Base-by-base conservation (phyloP, 805 yeast species). In the Metschnikowia dekortorum region DNA sequence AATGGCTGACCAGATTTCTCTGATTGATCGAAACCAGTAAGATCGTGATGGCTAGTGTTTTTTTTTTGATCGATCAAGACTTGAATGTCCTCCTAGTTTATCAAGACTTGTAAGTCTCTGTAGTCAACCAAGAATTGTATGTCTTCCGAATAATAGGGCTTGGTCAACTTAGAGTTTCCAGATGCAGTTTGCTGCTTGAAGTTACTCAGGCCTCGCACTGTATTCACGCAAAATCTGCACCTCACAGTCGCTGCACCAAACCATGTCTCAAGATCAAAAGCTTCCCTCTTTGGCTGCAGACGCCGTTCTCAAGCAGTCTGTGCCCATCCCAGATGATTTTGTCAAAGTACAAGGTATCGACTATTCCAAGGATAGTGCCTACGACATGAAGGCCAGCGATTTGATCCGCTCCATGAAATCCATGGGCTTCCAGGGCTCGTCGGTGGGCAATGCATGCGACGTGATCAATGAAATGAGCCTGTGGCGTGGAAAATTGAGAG, bases 351-450 rank as follows among this genome's bases (percentile, higher is more conserved):
- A 80, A 50, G 99, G 99, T 50, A 83, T 94, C 46, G 97, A 94
- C 69, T 94, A 92, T 71, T 84, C 92, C 42, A 78, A 83, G 59
- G 85, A 87, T 39, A 81, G 79, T 46, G 87, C 92, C 49, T 80
- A 79, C 59, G 82, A 91, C 68, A 82, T 88, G 80, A 74, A 78
- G 41, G 99, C 98, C 39, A 75, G 78, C 11, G 91, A 88, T 61
- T 74, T 94, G 57, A 79, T 94, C 55, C 75, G 74, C 33, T 81
- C 92, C 32, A 94, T 95, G 99, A 83, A 76, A 60, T 83, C 83
- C 36, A 94, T 95, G 97, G 99, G 99, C 7, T 94, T 92, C 75
- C 99, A 94, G 73, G 99, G 96, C 8, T 81, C 91, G 7, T 79
- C 92, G 6, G 78, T 94, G 43, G 84, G 90, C 32, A 77, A 83